phyloP scores from a whole-genome alignment of 345 rosid species.

The Populus simonii region DNA sequence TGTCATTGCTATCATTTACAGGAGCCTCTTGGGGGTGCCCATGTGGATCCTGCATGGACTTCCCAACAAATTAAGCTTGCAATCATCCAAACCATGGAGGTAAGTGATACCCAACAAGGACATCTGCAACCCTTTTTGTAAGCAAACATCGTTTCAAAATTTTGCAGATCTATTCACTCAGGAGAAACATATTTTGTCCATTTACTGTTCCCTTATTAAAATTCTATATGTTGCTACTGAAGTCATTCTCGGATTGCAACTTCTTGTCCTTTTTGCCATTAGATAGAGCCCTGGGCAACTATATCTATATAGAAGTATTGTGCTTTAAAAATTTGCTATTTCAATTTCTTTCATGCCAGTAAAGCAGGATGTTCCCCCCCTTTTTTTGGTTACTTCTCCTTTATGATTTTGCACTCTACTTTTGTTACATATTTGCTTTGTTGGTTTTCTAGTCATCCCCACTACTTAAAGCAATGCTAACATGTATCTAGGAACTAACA shows the following conservation, averaged over 20 bases:
- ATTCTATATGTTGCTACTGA: neutral
- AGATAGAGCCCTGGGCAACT: no score
- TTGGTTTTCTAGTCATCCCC: conserved; percentile 20
- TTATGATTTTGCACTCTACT: conserved; percentile 1
- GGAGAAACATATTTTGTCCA: neutral
- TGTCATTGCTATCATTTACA: neutral
- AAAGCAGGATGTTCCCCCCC: neutral
- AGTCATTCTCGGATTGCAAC: neutral
- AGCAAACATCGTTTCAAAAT: neutral
- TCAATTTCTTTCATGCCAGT: neutral
- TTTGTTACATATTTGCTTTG: neutral
- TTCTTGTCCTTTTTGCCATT: no score
- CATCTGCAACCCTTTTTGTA: no score
- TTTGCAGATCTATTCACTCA: neutral
- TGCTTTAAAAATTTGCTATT: neutral
- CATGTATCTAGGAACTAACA: conserved; percentile 19
- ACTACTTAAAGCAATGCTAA: neutral
- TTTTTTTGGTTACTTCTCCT: neutral
- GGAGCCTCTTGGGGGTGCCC: conserved; percentile 27
- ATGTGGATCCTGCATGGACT: conserved; percentile 23
- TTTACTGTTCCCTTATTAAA: neutral
- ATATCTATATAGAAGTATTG: no score
- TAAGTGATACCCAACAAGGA: neutral
- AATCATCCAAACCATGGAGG: conserved; percentile 21
- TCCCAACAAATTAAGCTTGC: conserved; percentile 22